These are phyloP conservation scores for Platismatia glauca DNA, from an alignment of 495 filamentous ascomycete species.

Conservation along the genomic window DNA sequence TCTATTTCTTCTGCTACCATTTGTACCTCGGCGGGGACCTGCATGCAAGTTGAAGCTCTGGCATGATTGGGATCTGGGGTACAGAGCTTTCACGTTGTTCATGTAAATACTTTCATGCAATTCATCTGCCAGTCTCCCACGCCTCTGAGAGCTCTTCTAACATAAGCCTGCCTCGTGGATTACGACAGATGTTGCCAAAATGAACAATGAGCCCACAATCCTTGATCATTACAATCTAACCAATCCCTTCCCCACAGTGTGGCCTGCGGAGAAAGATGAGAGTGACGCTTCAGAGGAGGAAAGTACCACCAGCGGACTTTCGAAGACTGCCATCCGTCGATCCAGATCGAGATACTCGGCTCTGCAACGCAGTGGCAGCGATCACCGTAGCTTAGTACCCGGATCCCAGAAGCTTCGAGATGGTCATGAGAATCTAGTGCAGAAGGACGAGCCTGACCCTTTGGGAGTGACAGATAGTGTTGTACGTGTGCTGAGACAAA, in stretches of 20 bases:
- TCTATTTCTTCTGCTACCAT: not conserved
- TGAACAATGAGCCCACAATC: constrained; percentile 62
- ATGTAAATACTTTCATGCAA: not conserved
- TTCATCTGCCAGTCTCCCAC: not conserved
- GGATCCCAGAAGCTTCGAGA: constrained; percentile 60
- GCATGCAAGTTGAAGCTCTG: not conserved
- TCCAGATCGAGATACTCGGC: constrained; percentile 77
- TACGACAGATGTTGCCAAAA: constrained; percentile 32
- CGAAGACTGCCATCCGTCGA: constrained; percentile 39
- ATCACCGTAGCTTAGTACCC: constrained; percentile 52
- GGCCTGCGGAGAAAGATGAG: constrained; percentile 74
- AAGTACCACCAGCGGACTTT: constrained; percentile 37
- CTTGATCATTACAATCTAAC: constrained; percentile 84
- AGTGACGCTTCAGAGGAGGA: constrained; percentile 63
- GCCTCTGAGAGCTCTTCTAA: not conserved
- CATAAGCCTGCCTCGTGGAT: not conserved
- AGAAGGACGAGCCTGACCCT: constrained; percentile 86
- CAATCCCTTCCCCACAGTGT: constrained; percentile 69
- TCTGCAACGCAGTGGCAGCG: constrained; percentile 63
- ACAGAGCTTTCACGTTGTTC: not conserved
- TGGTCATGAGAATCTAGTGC: constrained; percentile 64
- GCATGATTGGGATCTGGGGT: no score
- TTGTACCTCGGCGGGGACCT: not conserved
- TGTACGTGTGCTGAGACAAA: constrained; percentile 63
- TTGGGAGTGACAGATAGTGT: constrained; percentile 75